Evolutionary conservation across 257 asterid species (phyloP).

Genomic region (Solanum etuberosum): DNA sequence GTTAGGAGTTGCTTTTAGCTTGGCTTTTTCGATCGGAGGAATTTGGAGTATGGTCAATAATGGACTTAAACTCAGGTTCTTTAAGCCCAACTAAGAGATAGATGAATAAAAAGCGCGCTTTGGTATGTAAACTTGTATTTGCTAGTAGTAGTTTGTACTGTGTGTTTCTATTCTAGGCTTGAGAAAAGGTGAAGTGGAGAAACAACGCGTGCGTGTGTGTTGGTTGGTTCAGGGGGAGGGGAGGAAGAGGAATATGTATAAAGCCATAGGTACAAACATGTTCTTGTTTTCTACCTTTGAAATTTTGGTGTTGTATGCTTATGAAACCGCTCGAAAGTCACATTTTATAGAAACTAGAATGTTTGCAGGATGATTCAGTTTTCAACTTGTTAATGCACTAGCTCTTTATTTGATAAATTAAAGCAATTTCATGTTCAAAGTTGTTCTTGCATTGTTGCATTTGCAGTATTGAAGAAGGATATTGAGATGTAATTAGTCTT

Average conservation of each 20-base stretch:
- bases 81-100: conserved; percentile 49
- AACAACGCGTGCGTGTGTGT: neutral
- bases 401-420: too few species aligned
- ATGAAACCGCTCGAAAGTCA: neutral
- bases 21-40: conserved; percentile 91
- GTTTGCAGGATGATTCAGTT: neutral
- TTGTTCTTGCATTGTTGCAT: too few species aligned
- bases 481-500: neutral
- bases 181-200: neutral
- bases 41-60: conserved; percentile 92
- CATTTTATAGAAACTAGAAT: neutral
- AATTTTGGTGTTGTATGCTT: neutral
- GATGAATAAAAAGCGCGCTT: neutral
- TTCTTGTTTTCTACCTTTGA: neutral
- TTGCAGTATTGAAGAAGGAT: neutral
- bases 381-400: neutral
- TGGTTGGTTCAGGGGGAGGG: neutral
- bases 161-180: neutral
- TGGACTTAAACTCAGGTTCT: conserved; percentile 81
- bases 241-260: neutral
- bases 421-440: neutral
- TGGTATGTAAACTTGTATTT: neutral
- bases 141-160: neutral
- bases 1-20: conserved; percentile 85
- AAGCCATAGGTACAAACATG: neutral